These are phyloP conservation scores for Thelephora terrestris DNA, from an alignment of 1,284 basidiomycete species.

Conservation along the genomic window DNA sequence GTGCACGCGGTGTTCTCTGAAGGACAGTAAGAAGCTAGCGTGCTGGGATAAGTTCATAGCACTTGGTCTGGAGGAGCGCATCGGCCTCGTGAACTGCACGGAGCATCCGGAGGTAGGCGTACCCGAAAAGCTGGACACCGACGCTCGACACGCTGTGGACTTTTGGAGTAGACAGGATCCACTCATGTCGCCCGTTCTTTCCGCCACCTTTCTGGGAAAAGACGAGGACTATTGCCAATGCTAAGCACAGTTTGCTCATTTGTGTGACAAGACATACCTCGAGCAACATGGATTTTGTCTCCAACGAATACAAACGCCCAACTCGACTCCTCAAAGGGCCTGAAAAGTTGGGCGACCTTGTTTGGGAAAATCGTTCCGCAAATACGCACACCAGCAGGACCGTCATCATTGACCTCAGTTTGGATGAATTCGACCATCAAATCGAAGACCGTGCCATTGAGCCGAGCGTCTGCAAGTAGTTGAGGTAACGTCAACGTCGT, in stretches of 20 bases:
- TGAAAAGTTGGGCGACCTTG: conserved; percentile 4
- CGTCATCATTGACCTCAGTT: no score
- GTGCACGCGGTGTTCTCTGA: no score
- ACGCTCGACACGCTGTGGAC: neutral
- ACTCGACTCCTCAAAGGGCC: neutral
- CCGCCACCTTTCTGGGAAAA: neutral
- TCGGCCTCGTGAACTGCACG: no score
- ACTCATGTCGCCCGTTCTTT: neutral
- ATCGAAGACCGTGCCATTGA: neutral
- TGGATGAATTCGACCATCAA: neutral
- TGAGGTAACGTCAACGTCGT: neutral
- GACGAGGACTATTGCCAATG: neutral
- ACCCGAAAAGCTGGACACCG: neutral
- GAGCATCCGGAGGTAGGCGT: no score
- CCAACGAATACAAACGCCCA: neutral
- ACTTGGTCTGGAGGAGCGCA: no score
- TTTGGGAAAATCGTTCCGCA: no score
- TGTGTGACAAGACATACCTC: neutral
- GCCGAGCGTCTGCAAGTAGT: neutral
- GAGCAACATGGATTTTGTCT: neutral
- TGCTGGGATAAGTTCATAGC: no score
- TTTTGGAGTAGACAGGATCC: neutral
- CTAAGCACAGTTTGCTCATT: neutral
- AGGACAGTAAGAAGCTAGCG: no score
- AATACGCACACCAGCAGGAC: no score